These are phyloP conservation scores for Candida succiphila DNA, from an alignment of 805 yeast genomes.

Conservation along the genomic window DNA sequence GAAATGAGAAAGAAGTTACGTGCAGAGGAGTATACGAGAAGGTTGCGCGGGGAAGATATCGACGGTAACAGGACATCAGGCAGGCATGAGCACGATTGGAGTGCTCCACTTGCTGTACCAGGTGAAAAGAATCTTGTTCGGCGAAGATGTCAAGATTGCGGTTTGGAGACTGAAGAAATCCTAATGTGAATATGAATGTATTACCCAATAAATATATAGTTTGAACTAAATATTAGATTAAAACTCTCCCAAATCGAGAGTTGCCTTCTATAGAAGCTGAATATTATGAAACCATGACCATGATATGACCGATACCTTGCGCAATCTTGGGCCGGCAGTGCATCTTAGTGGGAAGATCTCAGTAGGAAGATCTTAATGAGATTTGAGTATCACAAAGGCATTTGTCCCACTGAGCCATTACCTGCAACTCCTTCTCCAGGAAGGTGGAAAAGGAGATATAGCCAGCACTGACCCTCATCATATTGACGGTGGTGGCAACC, in stretches of 20 bases:
- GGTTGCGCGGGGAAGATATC: conserved; percentile 44
- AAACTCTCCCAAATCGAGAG: neutral
- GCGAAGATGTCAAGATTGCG: conserved; percentile 71
- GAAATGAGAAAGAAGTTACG: conserved; percentile 90
- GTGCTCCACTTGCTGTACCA: conserved; percentile 40
- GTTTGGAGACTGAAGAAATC: conserved; percentile 77
- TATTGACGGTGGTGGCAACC: neutral
- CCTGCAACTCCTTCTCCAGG: neutral
- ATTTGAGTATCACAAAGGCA: conserved; percentile 2
- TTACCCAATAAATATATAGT: neutral
- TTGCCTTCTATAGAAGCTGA: neutral
- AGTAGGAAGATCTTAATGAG: neutral
- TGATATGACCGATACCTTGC: neutral
- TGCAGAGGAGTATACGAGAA: conserved; percentile 80
- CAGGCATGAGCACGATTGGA: conserved; percentile 71
- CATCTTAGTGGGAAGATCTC: neutral
- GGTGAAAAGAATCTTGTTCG: conserved; percentile 29
- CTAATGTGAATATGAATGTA: conserved; percentile 22
- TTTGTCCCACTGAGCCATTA: conserved; percentile 2
- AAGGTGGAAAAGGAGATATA: conserved; percentile 1
- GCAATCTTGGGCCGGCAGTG: neutral
- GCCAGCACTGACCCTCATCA: conserved; percentile 2
- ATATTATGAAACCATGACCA: neutral
- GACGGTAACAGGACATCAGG: conserved; percentile 14
- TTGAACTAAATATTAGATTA: no score